A percentile compares a stretch with the other conserved stretches of the same genome.
These are phyloP conservation scores for Hypoxylon lienhwacheense DNA, from an alignment of 495 filamentous ascomycete species.

Conservation along the genomic window DNA sequence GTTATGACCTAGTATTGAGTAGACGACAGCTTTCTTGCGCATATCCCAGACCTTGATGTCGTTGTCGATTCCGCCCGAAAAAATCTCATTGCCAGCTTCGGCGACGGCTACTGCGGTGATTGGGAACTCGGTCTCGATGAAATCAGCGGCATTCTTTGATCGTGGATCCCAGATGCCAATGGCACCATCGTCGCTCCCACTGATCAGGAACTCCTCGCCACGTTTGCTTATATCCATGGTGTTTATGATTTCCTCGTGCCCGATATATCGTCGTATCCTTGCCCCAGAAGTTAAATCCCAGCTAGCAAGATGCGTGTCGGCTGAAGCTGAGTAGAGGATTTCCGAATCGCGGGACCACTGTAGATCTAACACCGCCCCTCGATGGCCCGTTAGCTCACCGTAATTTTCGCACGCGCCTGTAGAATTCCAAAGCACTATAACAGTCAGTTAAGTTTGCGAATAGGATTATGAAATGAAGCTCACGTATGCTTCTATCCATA, in stretches of 20 bases:
- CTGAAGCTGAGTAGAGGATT: slow-evolving; percentile 89
- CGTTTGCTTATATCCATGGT: slow-evolving; percentile 81
- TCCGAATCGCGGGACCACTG: slow-evolving; percentile 95
- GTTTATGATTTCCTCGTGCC: slow-evolving; percentile 94
- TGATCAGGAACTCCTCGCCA: slow-evolving; percentile 86
- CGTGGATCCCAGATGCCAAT: slow-evolving; percentile 97
- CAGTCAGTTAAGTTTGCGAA: not conserved
- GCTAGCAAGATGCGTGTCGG: slow-evolving; percentile 87
- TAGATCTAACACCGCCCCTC: slow-evolving; percentile 85
- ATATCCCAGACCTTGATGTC: slow-evolving; percentile 97
- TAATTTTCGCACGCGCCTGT: slow-evolving; percentile 94
- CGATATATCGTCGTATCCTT: slow-evolving; percentile 86
- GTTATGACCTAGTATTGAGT: slow-evolving; percentile 84
- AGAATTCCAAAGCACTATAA: slow-evolving; percentile 85
- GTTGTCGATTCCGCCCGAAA: slow-evolving; percentile 93
- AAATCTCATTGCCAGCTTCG: slow-evolving; percentile 94
- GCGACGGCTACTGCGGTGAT: slow-evolving; percentile 88
- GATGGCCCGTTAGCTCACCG: slow-evolving; percentile 81
- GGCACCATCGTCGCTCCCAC: slow-evolving; percentile 87
- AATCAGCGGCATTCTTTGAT: slow-evolving; percentile 84
- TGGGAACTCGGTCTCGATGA: slow-evolving; percentile 88
- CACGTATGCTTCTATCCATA: slow-evolving; percentile 91
- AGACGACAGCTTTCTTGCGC: slow-evolving; percentile 83
- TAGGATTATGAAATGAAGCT: slow-evolving; percentile 28
- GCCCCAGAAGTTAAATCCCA: slow-evolving; percentile 90